These are phyloP conservation scores for Herpotrichia juniperi DNA, from an alignment of 2,329 filamentous ascomycete genomes.

Conservation along the genomic window DNA sequence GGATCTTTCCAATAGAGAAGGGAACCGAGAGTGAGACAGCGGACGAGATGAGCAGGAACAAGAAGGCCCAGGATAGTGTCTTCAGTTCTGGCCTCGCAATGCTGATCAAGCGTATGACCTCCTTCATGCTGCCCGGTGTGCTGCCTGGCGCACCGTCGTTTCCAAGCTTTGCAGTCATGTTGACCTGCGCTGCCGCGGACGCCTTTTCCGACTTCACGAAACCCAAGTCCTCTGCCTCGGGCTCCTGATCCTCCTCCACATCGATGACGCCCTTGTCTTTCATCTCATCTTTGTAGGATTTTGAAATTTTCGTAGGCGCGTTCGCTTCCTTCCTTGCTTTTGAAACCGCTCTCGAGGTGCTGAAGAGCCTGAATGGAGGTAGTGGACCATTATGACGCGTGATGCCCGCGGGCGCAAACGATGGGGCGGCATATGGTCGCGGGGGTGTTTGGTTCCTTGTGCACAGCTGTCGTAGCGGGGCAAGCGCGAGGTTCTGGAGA, in stretches of 20 bases:
- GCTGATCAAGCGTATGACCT: constrained; percentile 86
- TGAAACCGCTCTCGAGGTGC: constrained; percentile 29
- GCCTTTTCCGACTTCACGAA: constrained; percentile 83
- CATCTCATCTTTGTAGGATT: constrained; percentile 48
- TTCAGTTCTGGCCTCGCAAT: constrained; percentile 86
- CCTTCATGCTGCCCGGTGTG: constrained; percentile 65
- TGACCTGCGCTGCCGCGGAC: constrained; percentile 83
- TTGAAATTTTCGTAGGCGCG: constrained; percentile 24
- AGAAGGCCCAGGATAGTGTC: constrained; percentile 80
- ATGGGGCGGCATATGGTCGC: constrained; percentile 5
- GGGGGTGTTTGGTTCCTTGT: background rate
- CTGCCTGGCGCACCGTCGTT: constrained; percentile 70
- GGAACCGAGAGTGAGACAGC: constrained; percentile 95
- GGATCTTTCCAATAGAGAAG: constrained; percentile 93
- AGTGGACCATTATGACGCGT: constrained; percentile 6
- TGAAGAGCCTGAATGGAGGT: constrained; percentile 34
- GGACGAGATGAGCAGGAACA: constrained; percentile 87
- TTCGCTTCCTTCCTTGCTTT: constrained; percentile 28
- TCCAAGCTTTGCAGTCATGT: constrained; percentile 83
- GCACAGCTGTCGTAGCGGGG: background rate
- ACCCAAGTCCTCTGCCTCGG: constrained; percentile 62
- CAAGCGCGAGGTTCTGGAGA: constrained; percentile 4
- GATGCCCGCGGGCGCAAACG: constrained; percentile 10
- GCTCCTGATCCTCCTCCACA: constrained; percentile 45
- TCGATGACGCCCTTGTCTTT: constrained; percentile 43